These are phyloP conservation scores for Gryganskiella cystojenkinii DNA, from an alignment of 192 early-diverging fungal genomes.

Conservation along the genomic window DNA sequence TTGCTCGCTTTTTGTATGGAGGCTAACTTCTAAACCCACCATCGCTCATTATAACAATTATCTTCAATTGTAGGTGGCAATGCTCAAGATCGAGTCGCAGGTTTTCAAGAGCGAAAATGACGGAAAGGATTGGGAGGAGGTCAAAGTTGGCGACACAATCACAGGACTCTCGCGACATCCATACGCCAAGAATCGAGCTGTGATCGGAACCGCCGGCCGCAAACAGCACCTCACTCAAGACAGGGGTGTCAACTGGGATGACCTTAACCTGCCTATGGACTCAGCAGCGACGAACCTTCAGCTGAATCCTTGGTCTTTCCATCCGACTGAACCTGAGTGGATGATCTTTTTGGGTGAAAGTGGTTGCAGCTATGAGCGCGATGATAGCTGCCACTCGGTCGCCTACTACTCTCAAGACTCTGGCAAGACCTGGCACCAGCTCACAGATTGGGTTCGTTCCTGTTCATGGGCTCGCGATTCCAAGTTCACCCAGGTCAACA, in stretches of 20 bases:
- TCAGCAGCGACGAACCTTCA: conserved; percentile 70
- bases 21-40: neutral
- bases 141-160: conserved; percentile 51
- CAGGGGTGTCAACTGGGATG: conserved; percentile 63
- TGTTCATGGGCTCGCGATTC: conserved; percentile 77
- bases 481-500: conserved; percentile 60
- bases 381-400: conserved; percentile 72
- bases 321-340: conserved; percentile 86
- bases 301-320: conserved; percentile 75
- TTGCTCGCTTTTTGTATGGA: neutral
- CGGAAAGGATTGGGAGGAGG: conserved; percentile 67
- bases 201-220: conserved; percentile 65
- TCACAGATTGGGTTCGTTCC: conserved; percentile 76
- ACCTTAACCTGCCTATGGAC: conserved; percentile 64
- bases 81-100: conserved; percentile 62
- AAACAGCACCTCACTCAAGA: conserved; percentile 71
- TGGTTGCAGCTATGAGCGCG: conserved; percentile 56
- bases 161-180: conserved; percentile 70
- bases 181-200: conserved; percentile 66
- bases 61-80: conserved; percentile 44
- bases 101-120: conserved; percentile 72
- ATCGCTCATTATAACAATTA: neutral
- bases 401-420: conserved; percentile 77
- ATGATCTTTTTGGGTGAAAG: conserved; percentile 78
- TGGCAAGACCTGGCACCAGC: conserved; percentile 73